phyloP scores from a whole-genome alignment of 1,284 basidiomycete genomes.

The Pascua guehoae region DNA sequence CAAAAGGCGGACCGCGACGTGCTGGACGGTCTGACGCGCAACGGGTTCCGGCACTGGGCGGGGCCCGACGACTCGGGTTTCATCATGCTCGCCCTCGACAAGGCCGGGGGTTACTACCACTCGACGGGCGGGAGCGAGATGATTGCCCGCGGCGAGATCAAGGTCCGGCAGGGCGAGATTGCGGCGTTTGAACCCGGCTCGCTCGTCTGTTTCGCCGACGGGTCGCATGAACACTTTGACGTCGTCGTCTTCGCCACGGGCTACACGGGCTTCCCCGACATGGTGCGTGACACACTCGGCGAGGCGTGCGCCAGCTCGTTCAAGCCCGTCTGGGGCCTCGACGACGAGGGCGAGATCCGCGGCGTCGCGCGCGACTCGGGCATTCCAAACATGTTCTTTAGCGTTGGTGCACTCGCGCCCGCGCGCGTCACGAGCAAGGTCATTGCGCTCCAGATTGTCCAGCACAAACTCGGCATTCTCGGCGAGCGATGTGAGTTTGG shows the following conservation, averaged over 20 bases:
- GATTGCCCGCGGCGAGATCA: conserved; percentile 68
- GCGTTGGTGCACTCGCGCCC: conserved; percentile 55
- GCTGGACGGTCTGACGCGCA: conserved; percentile 57
- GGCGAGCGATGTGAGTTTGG: conserved; percentile 49
- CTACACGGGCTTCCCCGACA: conserved; percentile 49
- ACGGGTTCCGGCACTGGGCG: conserved; percentile 59
- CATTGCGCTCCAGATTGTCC: conserved; percentile 62
- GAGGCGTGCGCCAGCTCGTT: conserved; percentile 54
- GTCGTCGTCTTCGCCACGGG: conserved; percentile 67
- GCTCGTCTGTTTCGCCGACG: conserved; percentile 63
- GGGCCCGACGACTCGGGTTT: conserved; percentile 55
- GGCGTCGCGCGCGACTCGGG: conserved; percentile 56
- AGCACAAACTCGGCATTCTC: conserved; percentile 56
- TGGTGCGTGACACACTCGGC: conserved; percentile 54
- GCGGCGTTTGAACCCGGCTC: conserved; percentile 50
- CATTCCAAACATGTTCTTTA: conserved; percentile 40
- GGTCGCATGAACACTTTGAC: conserved; percentile 62
- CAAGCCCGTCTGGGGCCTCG: conserved; percentile 58
- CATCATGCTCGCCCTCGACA: conserved; percentile 47
- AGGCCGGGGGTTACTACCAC: conserved; percentile 52
- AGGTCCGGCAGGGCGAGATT: conserved; percentile 64
- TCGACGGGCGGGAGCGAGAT: conserved; percentile 60
- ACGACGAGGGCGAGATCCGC: conserved; percentile 59
- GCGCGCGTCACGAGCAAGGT: conserved; percentile 60
- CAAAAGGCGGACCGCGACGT: conserved; percentile 57